phyloP scores from a whole-genome alignment of 1,284 basidiomycete genomes.

The Anthracocystis setariae region DNA sequence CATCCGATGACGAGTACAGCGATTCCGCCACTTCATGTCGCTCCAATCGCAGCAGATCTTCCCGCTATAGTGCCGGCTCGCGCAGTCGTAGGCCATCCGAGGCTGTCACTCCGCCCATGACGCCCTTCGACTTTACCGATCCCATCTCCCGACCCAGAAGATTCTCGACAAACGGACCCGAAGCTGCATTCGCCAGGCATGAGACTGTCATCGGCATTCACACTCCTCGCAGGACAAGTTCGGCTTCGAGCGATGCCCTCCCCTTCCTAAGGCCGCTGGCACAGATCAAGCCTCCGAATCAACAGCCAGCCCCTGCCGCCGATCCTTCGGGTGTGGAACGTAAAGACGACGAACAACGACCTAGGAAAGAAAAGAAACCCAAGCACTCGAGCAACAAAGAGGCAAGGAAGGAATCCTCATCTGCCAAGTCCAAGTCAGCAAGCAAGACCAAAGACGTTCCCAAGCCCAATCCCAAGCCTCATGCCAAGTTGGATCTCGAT shows the following conservation, averaged over 20 bases:
- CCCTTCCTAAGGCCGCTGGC: constrained; percentile 42
- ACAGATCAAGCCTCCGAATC: constrained; percentile 49
- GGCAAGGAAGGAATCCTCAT: constrained; percentile 23
- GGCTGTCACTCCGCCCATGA: constrained; percentile 34
- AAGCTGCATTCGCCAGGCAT: constrained; percentile 57
- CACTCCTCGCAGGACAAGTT: constrained; percentile 47
- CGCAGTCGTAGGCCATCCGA: constrained; percentile 31
- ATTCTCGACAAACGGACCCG: constrained; percentile 55
- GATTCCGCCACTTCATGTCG: constrained; percentile 37
- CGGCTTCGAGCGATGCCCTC: constrained; percentile 29
- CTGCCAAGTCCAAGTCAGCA: constrained; percentile 9
- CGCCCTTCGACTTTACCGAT: constrained; percentile 21
- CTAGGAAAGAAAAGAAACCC: constrained; percentile 4
- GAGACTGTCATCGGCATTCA: constrained; percentile 63
- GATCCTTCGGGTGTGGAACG: constrained; percentile 7
- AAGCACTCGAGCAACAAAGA: constrained; percentile 23
- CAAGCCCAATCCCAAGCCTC: constrained; percentile 21
- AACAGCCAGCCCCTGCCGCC: constrained; percentile 13
- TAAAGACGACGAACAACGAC: constrained; percentile 2
- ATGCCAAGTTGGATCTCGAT: constrained; percentile 35
- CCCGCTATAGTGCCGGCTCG: constrained; percentile 24
- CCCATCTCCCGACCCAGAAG: constrained; percentile 29
- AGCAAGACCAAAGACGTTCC: constrained; percentile 7
- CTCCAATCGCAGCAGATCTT: constrained; percentile 40
- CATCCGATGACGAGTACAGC: constrained; percentile 41